Base-by-base conservation (phyloP, 2,329 filamentous ascomycete genomes). In the Pseudogymnoascus sp. region DNA sequence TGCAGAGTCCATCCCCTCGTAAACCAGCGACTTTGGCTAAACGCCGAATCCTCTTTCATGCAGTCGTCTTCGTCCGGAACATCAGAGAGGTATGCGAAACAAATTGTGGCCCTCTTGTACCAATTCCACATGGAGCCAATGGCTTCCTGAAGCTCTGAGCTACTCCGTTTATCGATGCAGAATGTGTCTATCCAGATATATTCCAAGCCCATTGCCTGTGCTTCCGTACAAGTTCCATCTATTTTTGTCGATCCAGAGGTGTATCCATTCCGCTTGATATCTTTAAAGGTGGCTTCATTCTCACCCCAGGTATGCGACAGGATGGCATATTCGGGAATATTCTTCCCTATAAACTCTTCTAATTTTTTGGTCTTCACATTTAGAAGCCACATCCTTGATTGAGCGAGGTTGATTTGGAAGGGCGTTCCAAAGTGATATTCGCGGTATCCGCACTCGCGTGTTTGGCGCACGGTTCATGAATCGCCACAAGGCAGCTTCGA, bases 281-380 rank as follows among this genome's bases (percentile, higher is more conserved):
- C 78, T n/a, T 80, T 77, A 4, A 73, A 67, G 25, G 62, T 58
- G n/a, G 69, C 58, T 64, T 74, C 72, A 2, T 66, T 64, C 22
- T 62, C 58, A 7, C 53, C 61, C 62, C 65, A 66, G 18, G 61
- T 62, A 38, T 66, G 74, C 64, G 64, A 66, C 6, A 66, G 59
- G 35, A 66, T 66, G 3, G 61, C 64, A 57, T 66, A 66, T 8
- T 64, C 62, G 2, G 62, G 62, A 14, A 71, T 60, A 6, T 62
- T 59, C 30, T 65, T 65, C 18, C 62, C 65, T 14, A 67, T 61
- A 12, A 67, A 59, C 15, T 63, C 65, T 18, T 66, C 64, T 28
- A 63, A 53, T 61, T 62, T 63, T 11, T 60, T 33, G 14, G 59
- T 63, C 4, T 39, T 28, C 35, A 62, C 61, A 33, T 63, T 59